Evolutionary conservation across 306 rosid species (phyloP).

Genomic region (Albizia julibrissin): DNA sequence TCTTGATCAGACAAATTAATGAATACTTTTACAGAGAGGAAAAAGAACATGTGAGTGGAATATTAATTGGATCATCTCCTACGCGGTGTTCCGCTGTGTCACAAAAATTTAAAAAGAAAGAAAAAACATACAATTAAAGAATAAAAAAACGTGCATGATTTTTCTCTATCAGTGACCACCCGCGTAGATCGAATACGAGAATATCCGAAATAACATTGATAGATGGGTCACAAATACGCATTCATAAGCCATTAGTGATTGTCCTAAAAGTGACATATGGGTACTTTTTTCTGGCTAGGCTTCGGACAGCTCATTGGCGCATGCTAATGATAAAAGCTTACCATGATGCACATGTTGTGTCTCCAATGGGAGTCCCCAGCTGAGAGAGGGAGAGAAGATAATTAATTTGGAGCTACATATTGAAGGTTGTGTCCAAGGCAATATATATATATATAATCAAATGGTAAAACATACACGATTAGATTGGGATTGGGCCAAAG

Average conservation of each 20-base stretch:
- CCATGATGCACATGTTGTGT: constrained; percentile 41
- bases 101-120: background rate
- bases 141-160: background rate
- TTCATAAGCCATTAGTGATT: constrained; percentile 25
- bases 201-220: background rate
- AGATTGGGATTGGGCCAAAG: constrained; percentile 32
- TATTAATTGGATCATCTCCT: background rate
- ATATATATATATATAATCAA: constrained; percentile 1
- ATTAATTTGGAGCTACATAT: constrained; percentile 22
- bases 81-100: too few species aligned
- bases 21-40: background rate
- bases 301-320: constrained; percentile 42
- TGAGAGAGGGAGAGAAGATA: constrained; percentile 2
- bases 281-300: constrained; percentile 26
- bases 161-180: background rate
- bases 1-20: background rate
- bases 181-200: background rate
- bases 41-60: background rate
- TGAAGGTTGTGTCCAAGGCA: constrained; percentile 21
- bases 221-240: background rate
- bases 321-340: constrained; percentile 42
- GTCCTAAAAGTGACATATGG: constrained; percentile 21
- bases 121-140: background rate
- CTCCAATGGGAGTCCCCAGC: background rate
- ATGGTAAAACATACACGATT: constrained; percentile 9